phyloP scores from a whole-genome alignment of 441 rosid genomes.

The Raphanus hybrid region DNA sequence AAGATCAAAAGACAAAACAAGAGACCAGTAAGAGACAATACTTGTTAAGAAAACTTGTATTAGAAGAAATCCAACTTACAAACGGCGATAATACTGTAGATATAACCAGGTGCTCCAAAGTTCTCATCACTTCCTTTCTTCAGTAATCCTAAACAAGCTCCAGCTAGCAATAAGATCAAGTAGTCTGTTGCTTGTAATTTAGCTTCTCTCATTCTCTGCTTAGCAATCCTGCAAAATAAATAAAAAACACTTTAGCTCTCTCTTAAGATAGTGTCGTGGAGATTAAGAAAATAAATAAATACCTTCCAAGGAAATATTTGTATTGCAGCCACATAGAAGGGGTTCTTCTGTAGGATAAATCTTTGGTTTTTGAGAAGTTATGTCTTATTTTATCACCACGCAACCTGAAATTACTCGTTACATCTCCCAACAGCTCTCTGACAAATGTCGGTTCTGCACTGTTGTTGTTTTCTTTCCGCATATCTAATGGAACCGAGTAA shows the following conservation, averaged over 20 bases:
- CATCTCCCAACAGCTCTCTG: conserved; percentile 84
- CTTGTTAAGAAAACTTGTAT: neutral
- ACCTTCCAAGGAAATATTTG: conserved; percentile 91
- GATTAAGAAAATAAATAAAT: neutral
- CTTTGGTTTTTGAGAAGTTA: conserved; percentile 64
- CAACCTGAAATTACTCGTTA: conserved; percentile 59
- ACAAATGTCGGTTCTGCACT: conserved; percentile 67
- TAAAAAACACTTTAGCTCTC: conserved; percentile 7
- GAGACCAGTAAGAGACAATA: neutral
- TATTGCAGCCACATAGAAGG: conserved; percentile 70
- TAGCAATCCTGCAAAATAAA: conserved; percentile 68
- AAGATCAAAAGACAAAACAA: neutral
- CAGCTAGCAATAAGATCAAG: conserved; percentile 88
- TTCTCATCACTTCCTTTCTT: conserved; percentile 64
- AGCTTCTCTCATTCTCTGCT: conserved; percentile 90
- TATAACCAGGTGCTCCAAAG: conserved; percentile 77
- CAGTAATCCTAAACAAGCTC: conserved; percentile 89
- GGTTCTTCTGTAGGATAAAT: conserved; percentile 72
- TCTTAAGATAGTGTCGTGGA: neutral
- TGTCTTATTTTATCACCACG: conserved; percentile 67
- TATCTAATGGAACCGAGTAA: conserved; percentile 73
- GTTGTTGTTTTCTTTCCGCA: conserved; percentile 49
- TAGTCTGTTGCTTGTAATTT: conserved; percentile 77
- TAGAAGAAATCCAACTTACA: conserved; percentile 59
- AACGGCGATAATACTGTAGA: conserved; percentile 82